Conservation (phyloP, 805 yeast species). For the Jamesozyma gamospora region DNA sequence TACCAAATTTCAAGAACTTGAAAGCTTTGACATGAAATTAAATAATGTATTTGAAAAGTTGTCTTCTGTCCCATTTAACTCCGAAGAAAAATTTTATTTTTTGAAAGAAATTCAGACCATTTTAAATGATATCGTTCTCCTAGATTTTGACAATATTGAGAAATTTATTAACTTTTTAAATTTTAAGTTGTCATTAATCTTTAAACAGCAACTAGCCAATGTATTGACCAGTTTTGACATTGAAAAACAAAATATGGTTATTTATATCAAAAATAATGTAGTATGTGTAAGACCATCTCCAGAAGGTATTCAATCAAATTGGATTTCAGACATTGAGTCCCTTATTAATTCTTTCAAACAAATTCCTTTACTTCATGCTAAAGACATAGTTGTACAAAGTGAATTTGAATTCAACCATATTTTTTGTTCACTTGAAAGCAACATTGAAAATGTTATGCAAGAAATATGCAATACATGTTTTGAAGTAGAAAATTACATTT, state of each 20-base stretch:
- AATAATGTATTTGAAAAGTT: conserved; percentile 2
- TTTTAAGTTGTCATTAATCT: background rate
- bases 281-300: background rate
- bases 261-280: conserved; percentile 2
- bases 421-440: background rate
- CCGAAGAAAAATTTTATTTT: too few species aligned
- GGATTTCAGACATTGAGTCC: background rate
- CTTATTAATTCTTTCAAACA: too few species aligned
- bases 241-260: background rate
- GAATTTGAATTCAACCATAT: background rate
- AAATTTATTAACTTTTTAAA: conserved; percentile 4
- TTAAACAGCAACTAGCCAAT: background rate
- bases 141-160: background rate
- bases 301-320: background rate
- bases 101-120: conserved; percentile 3
- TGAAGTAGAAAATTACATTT: background rate
- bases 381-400: too few species aligned
- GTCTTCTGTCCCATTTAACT: background rate
- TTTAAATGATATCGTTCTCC: background rate
- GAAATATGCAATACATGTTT: background rate
- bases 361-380: too few species aligned
- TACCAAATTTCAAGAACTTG: conserved; percentile 33
- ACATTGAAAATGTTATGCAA: background rate
- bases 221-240: background rate
- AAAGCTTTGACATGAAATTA: conserved; percentile 6